These are phyloP conservation scores for Ophidiomyces ophidiicola DNA, from an alignment of 2,329 filamentous ascomycete species.

Conservation along the genomic window DNA sequence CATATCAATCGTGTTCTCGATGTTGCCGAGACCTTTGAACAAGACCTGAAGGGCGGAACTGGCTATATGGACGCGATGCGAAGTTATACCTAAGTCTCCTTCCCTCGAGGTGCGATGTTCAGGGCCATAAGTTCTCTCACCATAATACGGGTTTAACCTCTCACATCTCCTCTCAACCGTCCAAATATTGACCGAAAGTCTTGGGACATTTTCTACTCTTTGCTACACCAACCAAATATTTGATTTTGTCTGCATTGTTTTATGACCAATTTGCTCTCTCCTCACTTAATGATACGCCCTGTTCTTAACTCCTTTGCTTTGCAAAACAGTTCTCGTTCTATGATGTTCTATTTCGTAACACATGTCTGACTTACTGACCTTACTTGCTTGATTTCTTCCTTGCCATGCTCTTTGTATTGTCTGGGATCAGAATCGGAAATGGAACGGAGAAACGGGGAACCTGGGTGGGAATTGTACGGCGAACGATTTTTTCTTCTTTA, in stretches of 20 bases:
- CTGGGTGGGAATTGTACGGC: too few relatives aligned
- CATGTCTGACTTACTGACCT: slow-evolving; percentile 2
- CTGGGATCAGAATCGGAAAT: slow-evolving; percentile 8
- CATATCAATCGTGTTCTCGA: slow-evolving; percentile 76
- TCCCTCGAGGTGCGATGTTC: neutral
- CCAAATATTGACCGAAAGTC: too few relatives aligned
- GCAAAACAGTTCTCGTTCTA: slow-evolving; percentile 8
- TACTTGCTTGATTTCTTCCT: slow-evolving; percentile 6
- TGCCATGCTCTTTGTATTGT: slow-evolving; percentile 4
- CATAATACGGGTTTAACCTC: too few relatives aligned
- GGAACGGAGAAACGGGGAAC: slow-evolving; percentile 11
- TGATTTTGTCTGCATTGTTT: too few relatives aligned
- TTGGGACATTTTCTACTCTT: too few relatives aligned
- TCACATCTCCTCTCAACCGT: too few relatives aligned
- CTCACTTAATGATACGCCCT: neutral
- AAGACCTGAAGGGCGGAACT: slow-evolving; percentile 66
- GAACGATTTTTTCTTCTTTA: neutral
- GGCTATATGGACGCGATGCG: slow-evolving; percentile 77
- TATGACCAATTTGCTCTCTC: neutral
- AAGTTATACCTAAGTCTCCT: slow-evolving; percentile 47
- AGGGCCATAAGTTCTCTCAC: too few relatives aligned
- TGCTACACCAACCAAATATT: too few relatives aligned
- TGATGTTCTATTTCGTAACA: slow-evolving; percentile 10
- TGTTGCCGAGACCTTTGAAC: slow-evolving; percentile 69
- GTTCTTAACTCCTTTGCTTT: neutral